Evolutionary conservation across 139 green algal species (phyloP).

Genomic region (Chlorella ohadii): DNA sequence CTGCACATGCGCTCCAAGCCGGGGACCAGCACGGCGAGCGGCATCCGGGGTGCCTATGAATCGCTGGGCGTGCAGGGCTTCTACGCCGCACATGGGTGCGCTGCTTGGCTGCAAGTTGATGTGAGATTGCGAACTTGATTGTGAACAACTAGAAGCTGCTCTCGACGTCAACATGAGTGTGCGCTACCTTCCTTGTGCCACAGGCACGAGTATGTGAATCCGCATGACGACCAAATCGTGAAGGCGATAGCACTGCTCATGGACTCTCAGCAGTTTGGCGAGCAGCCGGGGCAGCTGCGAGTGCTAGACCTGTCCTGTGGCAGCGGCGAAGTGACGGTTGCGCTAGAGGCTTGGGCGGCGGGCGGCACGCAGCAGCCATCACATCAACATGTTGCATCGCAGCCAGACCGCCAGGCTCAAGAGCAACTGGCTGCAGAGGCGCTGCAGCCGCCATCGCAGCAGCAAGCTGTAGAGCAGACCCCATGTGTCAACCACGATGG

Average conservation of each 20-base stretch:
- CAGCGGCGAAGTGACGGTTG: conserved; percentile 13
- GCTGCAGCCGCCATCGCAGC: too few species aligned
- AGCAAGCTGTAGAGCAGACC: too few species aligned
- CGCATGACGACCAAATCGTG: conserved; percentile 9
- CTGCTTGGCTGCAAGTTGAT: too few species aligned
- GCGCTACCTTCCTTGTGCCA: too few species aligned
- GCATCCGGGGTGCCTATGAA: conserved; percentile 9
- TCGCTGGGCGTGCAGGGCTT: conserved; percentile 7
- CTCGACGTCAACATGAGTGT: too few species aligned
- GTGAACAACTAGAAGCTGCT: too few species aligned
- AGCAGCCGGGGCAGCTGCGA: not conserved
- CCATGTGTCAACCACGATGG: too few species aligned
- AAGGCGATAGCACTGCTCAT: not conserved
- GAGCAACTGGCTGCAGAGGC: too few species aligned
- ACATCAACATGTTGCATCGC: too few species aligned
- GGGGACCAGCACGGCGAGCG: not conserved
- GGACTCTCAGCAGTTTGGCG: not conserved
- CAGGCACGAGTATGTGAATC: not conserved
- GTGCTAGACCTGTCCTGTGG: conserved; percentile 12
- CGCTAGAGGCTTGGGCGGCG: not conserved
- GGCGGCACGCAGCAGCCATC: not conserved
- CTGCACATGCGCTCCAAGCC: not conserved
- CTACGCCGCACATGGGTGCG: not conserved
- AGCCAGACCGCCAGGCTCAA: too few species aligned
- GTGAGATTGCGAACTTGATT: too few species aligned